Evolutionary conservation across 176 grass and related monocot species (phyloP).

Genomic region (sorghum (Sorghum bicolor)): DNA sequence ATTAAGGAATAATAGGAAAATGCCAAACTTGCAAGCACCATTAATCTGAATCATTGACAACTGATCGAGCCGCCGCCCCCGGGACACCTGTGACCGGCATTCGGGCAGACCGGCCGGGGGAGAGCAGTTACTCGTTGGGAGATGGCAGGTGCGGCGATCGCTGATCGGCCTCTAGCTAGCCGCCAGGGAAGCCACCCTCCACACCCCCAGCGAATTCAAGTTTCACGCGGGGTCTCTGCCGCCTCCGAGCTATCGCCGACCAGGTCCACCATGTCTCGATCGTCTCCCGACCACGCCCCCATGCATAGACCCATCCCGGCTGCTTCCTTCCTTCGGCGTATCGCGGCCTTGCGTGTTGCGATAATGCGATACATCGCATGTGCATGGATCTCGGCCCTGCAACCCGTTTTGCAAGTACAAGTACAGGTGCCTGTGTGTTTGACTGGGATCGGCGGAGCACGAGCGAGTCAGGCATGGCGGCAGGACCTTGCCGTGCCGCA

Average conservation of each 20-base stretch:
- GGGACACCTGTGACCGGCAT: background rate
- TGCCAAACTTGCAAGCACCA: background rate
- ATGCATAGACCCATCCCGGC: background rate
- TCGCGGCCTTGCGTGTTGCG: too few species aligned
- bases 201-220: background rate
- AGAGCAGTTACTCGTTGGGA: conserved; percentile 24
- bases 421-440: background rate
- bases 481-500: too few species aligned
- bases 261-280: background rate
- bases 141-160: conserved; percentile 18
- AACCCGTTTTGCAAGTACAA: background rate
- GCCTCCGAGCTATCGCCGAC: background rate
- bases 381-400: background rate
- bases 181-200: background rate
- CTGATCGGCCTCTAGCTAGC: background rate
- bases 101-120: background rate
- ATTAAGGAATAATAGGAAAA: background rate
- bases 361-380: background rate
- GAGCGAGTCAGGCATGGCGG: too few species aligned
- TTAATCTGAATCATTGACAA: background rate
- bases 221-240: background rate
- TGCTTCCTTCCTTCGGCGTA: background rate
- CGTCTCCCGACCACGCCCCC: background rate
- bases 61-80: background rate
- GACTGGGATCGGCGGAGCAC: too few species aligned